These are phyloP conservation scores for Grigorovia yakushimaensis DNA, from an alignment of 805 yeast genomes.

Conservation along the genomic window DNA sequence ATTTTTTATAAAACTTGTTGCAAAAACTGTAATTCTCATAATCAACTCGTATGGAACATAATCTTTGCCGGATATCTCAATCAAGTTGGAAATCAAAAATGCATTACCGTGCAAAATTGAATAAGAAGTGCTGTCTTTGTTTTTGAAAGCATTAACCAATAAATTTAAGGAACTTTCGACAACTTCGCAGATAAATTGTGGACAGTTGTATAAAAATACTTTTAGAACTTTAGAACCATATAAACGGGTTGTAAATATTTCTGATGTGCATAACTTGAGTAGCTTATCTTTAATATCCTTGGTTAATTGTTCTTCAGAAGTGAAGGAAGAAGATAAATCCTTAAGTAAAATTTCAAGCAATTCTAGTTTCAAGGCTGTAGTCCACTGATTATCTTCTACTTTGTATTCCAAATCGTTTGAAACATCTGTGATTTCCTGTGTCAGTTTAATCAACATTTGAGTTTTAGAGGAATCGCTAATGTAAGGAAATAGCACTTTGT, in stretches of 20 bases:
- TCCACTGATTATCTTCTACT: constrained; percentile 12
- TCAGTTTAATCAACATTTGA: constrained; percentile 21
- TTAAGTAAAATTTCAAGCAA: constrained; percentile 12
- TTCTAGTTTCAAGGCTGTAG: constrained; percentile 16
- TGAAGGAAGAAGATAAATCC: constrained; percentile 24
- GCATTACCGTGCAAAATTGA: constrained; percentile 33
- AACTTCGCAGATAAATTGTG: constrained; percentile 31
- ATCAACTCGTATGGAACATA: constrained; percentile 38
- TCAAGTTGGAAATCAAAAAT: constrained; percentile 29
- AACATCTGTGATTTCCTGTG: constrained; percentile 3
- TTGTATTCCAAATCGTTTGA: constrained; percentile 1
- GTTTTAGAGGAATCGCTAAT: constrained; percentile 30
- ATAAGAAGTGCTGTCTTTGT: constrained; percentile 20
- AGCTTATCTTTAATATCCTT: constrained; percentile 28
- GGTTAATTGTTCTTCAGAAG: constrained; percentile 19
- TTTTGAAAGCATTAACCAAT: constrained; percentile 28
- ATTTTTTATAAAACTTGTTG: constrained; percentile 36
- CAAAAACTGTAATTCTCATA: constrained; percentile 35
- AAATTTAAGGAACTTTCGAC: constrained; percentile 29
- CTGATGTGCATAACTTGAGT: constrained; percentile 30
- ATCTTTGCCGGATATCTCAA: constrained; percentile 29
- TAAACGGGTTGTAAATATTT: constrained; percentile 34
- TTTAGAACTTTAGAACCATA: constrained; percentile 32
- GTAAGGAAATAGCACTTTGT: constrained; percentile 13
- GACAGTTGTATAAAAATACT: constrained; percentile 25